Base-by-base conservation (phyloP, 495 filamentous ascomycete species). In the Penicillium paradoxum region DNA sequence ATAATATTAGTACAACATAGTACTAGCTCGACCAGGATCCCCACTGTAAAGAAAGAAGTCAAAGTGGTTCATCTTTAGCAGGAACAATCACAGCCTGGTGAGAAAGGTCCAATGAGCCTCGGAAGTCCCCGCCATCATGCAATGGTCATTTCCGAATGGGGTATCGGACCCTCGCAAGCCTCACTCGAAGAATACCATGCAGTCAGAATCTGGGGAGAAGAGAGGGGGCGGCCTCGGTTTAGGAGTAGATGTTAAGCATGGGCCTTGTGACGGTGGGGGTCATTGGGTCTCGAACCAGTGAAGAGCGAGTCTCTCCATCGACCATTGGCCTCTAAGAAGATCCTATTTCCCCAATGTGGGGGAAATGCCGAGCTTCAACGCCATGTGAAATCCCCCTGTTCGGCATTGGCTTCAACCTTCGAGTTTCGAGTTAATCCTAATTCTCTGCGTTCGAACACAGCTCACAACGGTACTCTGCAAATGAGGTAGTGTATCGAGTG, bases 331-430 rank as follows among this genome's bases (percentile, higher is more conserved):
- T 32, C 29, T 32, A 11, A 32, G 29, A 32, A 9, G 6, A 32
- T 11, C 29, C 10, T 32, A 32, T 43, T 27, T 17, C 21, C 18
- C n/a, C n/a, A 30, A 17, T 24, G 45, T 19, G 32, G 33, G 22
- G 29, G 11, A 15, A 49, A 22, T 51, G 49, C 59, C 62, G 62
- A 65, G 59, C 42, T 57, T 27, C 51, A 48, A 21, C 10, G 8
- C 59, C 62, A 64, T 64, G 62, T 64, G 62, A 62, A 34, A 18
- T 32, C 42, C 3, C 24, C 24, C 24, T 27, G 3, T 27, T 27
- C n/a, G n/a, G n/a, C n/a, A n/a, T n/a, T n/a, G n/a, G n/a, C n/a
- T n/a, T n/a, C n/a, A n/a, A n/a, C n/a, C n/a, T n/a, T n/a, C n/a
- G n/a, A n/a, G n/a, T n/a, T n/a, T n/a, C n/a, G n/a, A n/a, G n/a